Conservation (phyloP, 2,329 filamentous ascomycete species). For the Zarea fungicola region DNA sequence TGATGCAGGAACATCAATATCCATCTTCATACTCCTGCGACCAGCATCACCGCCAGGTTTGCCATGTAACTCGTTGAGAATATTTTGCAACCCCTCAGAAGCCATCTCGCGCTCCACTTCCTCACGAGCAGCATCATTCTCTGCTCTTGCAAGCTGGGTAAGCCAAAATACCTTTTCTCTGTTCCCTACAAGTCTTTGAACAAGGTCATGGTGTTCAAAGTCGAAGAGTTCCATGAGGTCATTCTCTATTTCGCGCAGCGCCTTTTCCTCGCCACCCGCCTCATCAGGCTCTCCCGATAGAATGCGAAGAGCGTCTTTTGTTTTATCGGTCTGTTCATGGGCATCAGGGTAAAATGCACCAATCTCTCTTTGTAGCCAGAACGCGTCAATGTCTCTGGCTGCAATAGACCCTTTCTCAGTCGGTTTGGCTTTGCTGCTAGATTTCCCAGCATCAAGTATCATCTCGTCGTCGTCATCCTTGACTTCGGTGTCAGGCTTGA, state of each 20-base stretch:
- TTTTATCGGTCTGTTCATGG: constrained; percentile 90
- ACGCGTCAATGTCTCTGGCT: constrained; percentile 90
- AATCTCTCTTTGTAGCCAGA: constrained; percentile 93
- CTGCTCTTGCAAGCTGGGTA: constrained; percentile 77
- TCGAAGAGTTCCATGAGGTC: constrained; percentile 98
- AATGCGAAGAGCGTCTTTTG: constrained; percentile 74
- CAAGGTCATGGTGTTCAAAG: constrained; percentile 90
- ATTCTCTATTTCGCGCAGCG: constrained; percentile 91
- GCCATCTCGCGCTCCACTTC: constrained; percentile 87
- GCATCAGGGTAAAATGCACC: constrained; percentile 84
- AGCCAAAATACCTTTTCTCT: constrained; percentile 94
- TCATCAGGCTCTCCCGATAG: constrained; percentile 70
- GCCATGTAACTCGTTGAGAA: constrained; percentile 82
- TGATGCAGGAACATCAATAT: constrained; percentile 69
- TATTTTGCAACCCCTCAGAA: constrained; percentile 77
- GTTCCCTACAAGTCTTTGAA: constrained; percentile 86
- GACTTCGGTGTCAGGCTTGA: constrained; percentile 44
- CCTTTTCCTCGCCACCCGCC: constrained; percentile 71
- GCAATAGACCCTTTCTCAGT: constrained; percentile 61
- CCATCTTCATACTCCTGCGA: constrained; percentile 79
- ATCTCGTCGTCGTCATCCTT: constrained; percentile 72
- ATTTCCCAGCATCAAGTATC: constrained; percentile 66
- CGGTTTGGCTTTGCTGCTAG: constrained; percentile 40
- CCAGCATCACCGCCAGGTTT: constrained; percentile 53
- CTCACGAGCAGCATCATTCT: constrained; percentile 69